phyloP scores from a whole-genome alignment of 2,329 filamentous ascomycete genomes.

The Ophiostoma fasciatum region DNA sequence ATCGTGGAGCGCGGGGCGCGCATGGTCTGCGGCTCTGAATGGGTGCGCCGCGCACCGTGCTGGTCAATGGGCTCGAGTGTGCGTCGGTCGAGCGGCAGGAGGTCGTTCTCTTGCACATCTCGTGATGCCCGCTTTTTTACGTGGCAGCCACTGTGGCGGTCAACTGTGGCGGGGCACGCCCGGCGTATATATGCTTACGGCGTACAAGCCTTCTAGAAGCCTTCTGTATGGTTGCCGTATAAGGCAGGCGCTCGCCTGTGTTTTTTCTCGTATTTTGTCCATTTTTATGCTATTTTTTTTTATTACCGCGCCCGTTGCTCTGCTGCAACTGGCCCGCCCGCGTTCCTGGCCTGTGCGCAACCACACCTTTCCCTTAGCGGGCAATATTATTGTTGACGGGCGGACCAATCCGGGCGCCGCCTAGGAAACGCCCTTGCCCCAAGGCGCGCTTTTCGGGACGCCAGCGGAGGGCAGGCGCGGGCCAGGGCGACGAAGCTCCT shows the following conservation, averaged over 20 bases:
- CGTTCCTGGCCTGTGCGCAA: constrained; percentile 12
- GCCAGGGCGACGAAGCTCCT: constrained; percentile 4
- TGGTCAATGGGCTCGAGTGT: too few species aligned
- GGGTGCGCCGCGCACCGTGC: too few species aligned
- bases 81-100: too few species aligned
- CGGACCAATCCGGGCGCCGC: constrained; percentile 12
- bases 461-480: neutral
- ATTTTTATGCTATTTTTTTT: constrained; percentile 6
- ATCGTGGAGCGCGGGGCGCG: too few species aligned
- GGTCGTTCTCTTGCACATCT: too few species aligned
- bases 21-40: too few species aligned
- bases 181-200: too few species aligned
- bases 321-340: constrained; percentile 11
- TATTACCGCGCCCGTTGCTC: too few species aligned
- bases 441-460: constrained; percentile 6
- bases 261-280: constrained; percentile 5
- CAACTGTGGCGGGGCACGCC: too few species aligned
- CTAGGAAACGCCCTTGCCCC: constrained; percentile 9
- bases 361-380: constrained; percentile 12
- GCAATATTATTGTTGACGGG: constrained; percentile 14
- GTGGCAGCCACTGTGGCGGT: too few species aligned
- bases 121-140: too few species aligned
- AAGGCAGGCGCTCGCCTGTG: constrained; percentile 1
- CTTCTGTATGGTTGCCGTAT: constrained; percentile 10
- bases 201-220: too few species aligned